phyloP scores from a whole-genome alignment of 148 eudicot species.

The Pharnaceum exiguum region DNA sequence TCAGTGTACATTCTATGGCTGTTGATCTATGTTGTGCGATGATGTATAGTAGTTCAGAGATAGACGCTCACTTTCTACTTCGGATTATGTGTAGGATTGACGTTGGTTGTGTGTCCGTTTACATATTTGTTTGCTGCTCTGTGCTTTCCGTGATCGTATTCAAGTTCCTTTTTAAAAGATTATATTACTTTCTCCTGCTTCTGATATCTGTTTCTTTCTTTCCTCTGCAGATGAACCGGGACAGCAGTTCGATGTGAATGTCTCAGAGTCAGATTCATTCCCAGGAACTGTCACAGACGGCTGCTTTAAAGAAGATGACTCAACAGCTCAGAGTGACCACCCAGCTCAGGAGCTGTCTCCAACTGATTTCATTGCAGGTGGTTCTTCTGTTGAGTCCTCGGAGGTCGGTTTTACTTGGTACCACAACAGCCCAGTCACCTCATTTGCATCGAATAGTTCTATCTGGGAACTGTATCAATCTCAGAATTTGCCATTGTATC shows the following conservation, averaged over 20 bases:
- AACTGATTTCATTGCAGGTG: conserved; percentile 13
- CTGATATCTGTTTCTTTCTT: not conserved
- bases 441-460: conserved; percentile 16
- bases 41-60: too few species aligned
- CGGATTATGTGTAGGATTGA: too few species aligned
- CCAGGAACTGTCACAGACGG: conserved; percentile 24
- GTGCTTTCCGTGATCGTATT: not conserved
- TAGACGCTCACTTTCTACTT: too few species aligned
- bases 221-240: conserved; percentile 36
- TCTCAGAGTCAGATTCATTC: conserved; percentile 33
- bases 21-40: too few species aligned
- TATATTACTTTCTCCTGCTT: not conserved
- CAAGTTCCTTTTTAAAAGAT: not conserved
- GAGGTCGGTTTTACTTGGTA: conserved; percentile 24
- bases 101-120: too few species aligned
- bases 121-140: not conserved
- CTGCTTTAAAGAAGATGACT: conserved; percentile 28
- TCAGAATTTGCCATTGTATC: conserved; percentile 13
- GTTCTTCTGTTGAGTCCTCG: conserved; percentile 19
- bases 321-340: conserved; percentile 27
- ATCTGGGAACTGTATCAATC: conserved; percentile 22
- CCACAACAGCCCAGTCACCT: conserved; percentile 11
- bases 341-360: conserved; percentile 22
- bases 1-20: too few species aligned
- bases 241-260: conserved; percentile 23